Percentiles rank a stretch among this genome's conserved stretches.
Conservation (phyloP, 2,329 filamentous ascomycete species). For the Sarocladium oryzae region DNA sequence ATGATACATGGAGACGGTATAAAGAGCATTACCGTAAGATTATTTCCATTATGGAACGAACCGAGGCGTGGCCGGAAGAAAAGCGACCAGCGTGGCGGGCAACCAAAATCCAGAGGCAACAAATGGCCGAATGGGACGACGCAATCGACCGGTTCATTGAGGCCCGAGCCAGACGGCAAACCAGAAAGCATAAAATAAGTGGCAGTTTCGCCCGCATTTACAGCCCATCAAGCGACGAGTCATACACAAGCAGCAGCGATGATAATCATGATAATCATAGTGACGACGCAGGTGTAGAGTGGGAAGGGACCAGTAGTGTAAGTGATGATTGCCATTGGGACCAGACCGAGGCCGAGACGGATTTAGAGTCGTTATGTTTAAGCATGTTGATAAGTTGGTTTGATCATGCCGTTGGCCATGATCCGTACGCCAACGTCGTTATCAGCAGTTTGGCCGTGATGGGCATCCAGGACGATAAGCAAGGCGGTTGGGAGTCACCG, state of each 20-base stretch:
- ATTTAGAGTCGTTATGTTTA: slow-evolving; percentile 7
- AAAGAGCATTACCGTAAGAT: slow-evolving; percentile 6
- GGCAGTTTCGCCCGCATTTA: neutral
- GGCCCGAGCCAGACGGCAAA: neutral
- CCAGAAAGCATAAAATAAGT: neutral
- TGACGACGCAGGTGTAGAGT: neutral
- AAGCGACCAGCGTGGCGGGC: neutral
- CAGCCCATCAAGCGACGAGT: neutral
- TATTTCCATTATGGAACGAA: slow-evolving; percentile 5
- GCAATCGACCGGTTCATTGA: slow-evolving; percentile 5
- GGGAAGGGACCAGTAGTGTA: neutral
- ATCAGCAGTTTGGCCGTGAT: slow-evolving; percentile 8
- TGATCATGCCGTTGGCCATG: neutral
- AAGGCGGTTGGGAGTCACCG: neutral
- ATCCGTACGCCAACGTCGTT: neutral
- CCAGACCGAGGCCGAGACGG: neutral
- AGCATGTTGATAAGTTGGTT: slow-evolving; percentile 6
- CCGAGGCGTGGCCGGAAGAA: neutral
- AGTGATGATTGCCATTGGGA: neutral
- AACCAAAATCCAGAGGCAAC: neutral
- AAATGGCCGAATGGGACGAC: slow-evolving; percentile 2
- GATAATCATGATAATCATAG: neutral
- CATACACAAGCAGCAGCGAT: neutral
- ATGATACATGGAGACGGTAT: slow-evolving; percentile 5
- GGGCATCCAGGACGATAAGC: slow-evolving; percentile 1